A percentile compares a stretch with the other conserved stretches of the same genome.
phyloP scores from a whole-genome alignment of 495 filamentous ascomycete genomes.

The Annulohypoxylon nitens region DNA sequence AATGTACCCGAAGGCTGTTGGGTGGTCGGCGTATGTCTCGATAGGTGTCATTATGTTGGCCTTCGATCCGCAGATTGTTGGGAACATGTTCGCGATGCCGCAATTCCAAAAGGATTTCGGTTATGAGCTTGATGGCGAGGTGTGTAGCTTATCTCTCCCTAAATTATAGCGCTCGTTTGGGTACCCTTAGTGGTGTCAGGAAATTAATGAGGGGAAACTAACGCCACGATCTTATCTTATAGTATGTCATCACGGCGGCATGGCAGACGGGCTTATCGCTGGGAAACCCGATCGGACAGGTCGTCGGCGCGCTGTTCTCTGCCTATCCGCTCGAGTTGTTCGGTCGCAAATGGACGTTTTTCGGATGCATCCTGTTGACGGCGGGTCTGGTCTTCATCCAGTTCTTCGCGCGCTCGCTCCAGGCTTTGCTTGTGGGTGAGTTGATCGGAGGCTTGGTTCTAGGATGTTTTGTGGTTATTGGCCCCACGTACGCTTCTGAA shows the following conservation, averaged over 20 bases:
- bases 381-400: slow-evolving; percentile 67
- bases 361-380: slow-evolving; percentile 57
- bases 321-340: slow-evolving; percentile 62
- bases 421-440: slow-evolving; percentile 63
- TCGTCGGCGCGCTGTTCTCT: slow-evolving; percentile 61
- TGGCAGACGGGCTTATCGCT: slow-evolving; percentile 65
- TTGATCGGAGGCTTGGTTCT: slow-evolving; percentile 66
- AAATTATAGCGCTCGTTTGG: background rate
- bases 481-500: slow-evolving; percentile 73
- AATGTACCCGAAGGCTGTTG: slow-evolving; percentile 58
- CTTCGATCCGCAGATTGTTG: slow-evolving; percentile 59
- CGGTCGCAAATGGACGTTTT: slow-evolving; percentile 62
- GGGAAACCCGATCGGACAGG: slow-evolving; percentile 61
- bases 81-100: slow-evolving; percentile 61
- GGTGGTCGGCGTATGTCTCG: slow-evolving; percentile 59
- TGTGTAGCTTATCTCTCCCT: slow-evolving; percentile 37
- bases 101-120: slow-evolving; percentile 62
- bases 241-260: slow-evolving; percentile 58
- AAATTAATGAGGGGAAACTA: background rate
- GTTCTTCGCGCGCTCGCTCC: slow-evolving; percentile 65
- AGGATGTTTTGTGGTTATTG: slow-evolving; percentile 67
- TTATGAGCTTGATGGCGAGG: slow-evolving; percentile 51
- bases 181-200: background rate
- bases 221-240: slow-evolving; percentile 8
- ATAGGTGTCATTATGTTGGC: slow-evolving; percentile 62